These are phyloP conservation scores for Fragilaria crotonensis DNA, from an alignment of 108 stramenopile species.

Conservation along the genomic window DNA sequence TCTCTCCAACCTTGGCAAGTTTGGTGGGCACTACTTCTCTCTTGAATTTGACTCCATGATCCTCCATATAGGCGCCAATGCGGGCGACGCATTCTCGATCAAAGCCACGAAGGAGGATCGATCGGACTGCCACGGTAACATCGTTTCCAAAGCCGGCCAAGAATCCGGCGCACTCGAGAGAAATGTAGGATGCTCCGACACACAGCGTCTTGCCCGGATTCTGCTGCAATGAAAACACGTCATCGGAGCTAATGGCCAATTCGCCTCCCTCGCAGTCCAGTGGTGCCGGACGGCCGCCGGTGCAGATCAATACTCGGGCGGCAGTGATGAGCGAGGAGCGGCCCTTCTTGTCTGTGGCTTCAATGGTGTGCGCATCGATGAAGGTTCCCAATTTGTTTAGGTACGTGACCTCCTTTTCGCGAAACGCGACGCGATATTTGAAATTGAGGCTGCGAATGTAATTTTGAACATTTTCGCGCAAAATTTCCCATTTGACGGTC, in stretches of 20 bases:
- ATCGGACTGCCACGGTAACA: slow-evolving; percentile 92
- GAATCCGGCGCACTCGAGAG: slow-evolving; percentile 98
- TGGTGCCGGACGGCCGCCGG: slow-evolving; percentile 91
- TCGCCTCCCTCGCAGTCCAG: slow-evolving; percentile 85
- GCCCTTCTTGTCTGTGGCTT: slow-evolving; percentile 82
- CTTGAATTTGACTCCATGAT: slow-evolving; percentile 80
- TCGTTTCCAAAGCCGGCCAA: slow-evolving; percentile 86
- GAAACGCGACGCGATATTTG: slow-evolving; percentile 91
- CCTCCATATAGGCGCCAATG: slow-evolving; percentile 82
- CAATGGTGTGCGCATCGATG: slow-evolving; percentile 80
- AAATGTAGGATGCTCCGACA: slow-evolving; percentile 96
- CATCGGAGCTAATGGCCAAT: slow-evolving; percentile 91
- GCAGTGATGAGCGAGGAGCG: slow-evolving; percentile 48
- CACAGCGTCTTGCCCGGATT: slow-evolving; percentile 94
- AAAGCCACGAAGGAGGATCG: slow-evolving; percentile 93
- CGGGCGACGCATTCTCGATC: slow-evolving; percentile 90
- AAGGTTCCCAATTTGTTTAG: slow-evolving; percentile 85
- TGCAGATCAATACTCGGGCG: slow-evolving; percentile 87
- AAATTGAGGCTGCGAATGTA: slow-evolving; percentile 96
- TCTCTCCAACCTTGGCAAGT: slow-evolving; percentile 70
- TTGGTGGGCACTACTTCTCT: slow-evolving; percentile 68
- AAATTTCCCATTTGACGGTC: slow-evolving; percentile 62
- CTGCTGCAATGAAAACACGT: slow-evolving; percentile 85
- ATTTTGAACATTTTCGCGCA: slow-evolving; percentile 83
- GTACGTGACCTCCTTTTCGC: slow-evolving; percentile 91